These are phyloP conservation scores for Cryoendolithus antarcticus DNA, from an alignment of 2,329 filamentous ascomycete species.

Conservation along the genomic window DNA sequence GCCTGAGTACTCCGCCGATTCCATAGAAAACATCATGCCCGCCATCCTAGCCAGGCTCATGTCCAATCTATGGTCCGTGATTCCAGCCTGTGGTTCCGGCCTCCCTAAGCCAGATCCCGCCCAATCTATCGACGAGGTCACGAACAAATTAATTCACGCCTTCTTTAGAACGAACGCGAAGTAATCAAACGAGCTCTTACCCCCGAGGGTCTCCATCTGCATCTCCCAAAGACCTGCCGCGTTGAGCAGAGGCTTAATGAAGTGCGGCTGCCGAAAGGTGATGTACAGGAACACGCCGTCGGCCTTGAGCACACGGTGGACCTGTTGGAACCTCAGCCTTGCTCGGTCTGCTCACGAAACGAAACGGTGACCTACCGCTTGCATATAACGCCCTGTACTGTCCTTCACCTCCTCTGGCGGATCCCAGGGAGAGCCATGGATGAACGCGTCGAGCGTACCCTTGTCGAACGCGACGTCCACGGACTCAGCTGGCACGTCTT, in stretches of 20 bases:
- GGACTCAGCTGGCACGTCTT: slow-evolving; percentile 25
- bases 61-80: too few relatives aligned
- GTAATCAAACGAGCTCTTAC: slow-evolving; percentile 36
- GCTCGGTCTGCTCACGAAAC: background rate
- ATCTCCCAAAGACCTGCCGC: slow-evolving; percentile 33
- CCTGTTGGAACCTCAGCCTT: slow-evolving; percentile 4
- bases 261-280: slow-evolving; percentile 44
- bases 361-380: slow-evolving; percentile 11
- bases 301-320: slow-evolving; percentile 18
- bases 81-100: too few relatives aligned
- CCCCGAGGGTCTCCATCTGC: slow-evolving; percentile 30
- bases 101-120: too few relatives aligned
- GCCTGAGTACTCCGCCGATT: too few relatives aligned
- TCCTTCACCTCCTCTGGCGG: slow-evolving; percentile 19
- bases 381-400: slow-evolving; percentile 14
- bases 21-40: too few relatives aligned
- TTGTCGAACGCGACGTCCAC: slow-evolving; percentile 43
- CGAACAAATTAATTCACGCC: slow-evolving; percentile 1
- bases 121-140: too few relatives aligned
- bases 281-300: slow-evolving; percentile 21
- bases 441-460: slow-evolving; percentile 23
- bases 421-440: slow-evolving; percentile 20
- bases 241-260: slow-evolving; percentile 38
- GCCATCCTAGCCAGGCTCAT: too few relatives aligned
- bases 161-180: slow-evolving; percentile 34